Percentiles rank a stretch among this genome's conserved stretches.
These are phyloP conservation scores for Aureobasidium sp. DNA, from an alignment of 2,329 filamentous ascomycete genomes.

Conservation along the genomic window DNA sequence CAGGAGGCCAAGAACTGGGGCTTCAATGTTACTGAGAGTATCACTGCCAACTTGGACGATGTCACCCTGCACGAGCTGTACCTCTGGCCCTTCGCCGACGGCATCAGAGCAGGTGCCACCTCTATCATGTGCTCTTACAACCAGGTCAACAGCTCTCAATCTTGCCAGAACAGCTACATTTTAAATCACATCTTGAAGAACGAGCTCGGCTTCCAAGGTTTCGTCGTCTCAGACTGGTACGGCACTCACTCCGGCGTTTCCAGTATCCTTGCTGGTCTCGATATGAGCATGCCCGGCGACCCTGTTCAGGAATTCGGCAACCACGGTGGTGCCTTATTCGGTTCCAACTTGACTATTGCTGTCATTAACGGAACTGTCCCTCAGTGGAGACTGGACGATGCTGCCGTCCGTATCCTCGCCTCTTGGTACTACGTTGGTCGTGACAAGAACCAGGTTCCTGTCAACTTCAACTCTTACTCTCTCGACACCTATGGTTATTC, in stretches of 20 bases:
- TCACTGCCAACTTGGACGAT: constrained; percentile 58
- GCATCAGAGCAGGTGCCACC: constrained; percentile 49
- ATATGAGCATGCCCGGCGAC: constrained; percentile 60
- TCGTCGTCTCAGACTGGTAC: constrained; percentile 59
- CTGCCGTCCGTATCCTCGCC: constrained; percentile 40
- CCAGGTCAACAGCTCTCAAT: constrained; percentile 72
- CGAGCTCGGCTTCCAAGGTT: constrained; percentile 63
- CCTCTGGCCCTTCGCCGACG: constrained; percentile 59
- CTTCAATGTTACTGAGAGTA: constrained; percentile 43
- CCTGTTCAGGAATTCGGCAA: constrained; percentile 18
- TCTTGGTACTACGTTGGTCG: constrained; percentile 44
- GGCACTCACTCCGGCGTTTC: constrained; percentile 57
- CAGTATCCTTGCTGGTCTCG: constrained; percentile 53
- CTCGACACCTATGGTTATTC: constrained; percentile 56
- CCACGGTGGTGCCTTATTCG: constrained; percentile 21
- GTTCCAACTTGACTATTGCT: constrained; percentile 23
- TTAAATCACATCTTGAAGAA: constrained; percentile 62
- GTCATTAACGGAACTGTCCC: constrained; percentile 25
- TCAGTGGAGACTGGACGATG: constrained; percentile 35
- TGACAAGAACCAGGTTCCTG: constrained; percentile 41
- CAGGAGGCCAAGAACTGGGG: constrained; percentile 27
- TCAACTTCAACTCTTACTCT: constrained; percentile 42
- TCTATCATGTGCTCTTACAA: constrained; percentile 57
- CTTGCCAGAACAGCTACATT: constrained; percentile 51
- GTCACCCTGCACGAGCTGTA: constrained; percentile 45